A percentile compares a stretch with the other conserved stretches of the same genome.
Conservation (phyloP, 2,329 filamentous ascomycete species). For the Verticillium isaacii region DNA sequence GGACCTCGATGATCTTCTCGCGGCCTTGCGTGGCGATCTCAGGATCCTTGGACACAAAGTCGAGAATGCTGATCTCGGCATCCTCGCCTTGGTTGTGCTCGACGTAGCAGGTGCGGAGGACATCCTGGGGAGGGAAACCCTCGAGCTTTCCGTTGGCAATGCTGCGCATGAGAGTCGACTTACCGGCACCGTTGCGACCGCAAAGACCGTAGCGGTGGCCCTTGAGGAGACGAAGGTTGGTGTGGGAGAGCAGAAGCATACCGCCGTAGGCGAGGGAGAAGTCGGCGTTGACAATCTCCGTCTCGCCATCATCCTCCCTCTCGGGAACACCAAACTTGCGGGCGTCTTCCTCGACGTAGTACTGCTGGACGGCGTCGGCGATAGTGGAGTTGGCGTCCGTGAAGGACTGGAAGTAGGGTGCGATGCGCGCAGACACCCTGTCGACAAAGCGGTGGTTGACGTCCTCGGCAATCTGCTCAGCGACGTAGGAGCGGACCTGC, state of each 20-base stretch:
- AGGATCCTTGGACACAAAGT: conserved; percentile 88
- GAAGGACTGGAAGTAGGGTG: conserved; percentile 71
- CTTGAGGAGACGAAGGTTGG: conserved; percentile 89
- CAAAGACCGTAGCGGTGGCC: conserved; percentile 96
- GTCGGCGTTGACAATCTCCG: conserved; percentile 94
- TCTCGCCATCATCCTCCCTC: conserved; percentile 86
- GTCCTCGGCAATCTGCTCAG: conserved; percentile 81
- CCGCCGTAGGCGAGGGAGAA: conserved; percentile 98
- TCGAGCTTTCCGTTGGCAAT: conserved; percentile 95
- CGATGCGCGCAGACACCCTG: conserved; percentile 65
- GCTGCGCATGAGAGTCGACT: conserved; percentile 97
- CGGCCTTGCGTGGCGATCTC: conserved; percentile 73
- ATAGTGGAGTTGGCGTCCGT: conserved; percentile 60
- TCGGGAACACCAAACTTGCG: conserved; percentile 81
- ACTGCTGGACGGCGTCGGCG: conserved; percentile 67
- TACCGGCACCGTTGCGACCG: conserved; percentile 93
- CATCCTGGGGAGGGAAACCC: conserved; percentile 89
- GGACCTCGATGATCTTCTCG: conserved; percentile 77
- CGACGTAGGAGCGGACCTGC: conserved; percentile 67
- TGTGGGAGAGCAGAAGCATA: conserved; percentile 94
- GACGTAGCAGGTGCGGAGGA: conserved; percentile 93
- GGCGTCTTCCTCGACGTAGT: conserved; percentile 79
- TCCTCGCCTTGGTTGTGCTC: conserved; percentile 99
- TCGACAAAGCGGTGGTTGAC: conserved; percentile 75
- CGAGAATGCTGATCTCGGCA: conserved; percentile 90